Percentiles rank a stretch among this genome's conserved stretches.
Evolutionary conservation across 1,139 yeast species (phyloP).

Genomic region (Suhomyces choctaworum): DNA sequence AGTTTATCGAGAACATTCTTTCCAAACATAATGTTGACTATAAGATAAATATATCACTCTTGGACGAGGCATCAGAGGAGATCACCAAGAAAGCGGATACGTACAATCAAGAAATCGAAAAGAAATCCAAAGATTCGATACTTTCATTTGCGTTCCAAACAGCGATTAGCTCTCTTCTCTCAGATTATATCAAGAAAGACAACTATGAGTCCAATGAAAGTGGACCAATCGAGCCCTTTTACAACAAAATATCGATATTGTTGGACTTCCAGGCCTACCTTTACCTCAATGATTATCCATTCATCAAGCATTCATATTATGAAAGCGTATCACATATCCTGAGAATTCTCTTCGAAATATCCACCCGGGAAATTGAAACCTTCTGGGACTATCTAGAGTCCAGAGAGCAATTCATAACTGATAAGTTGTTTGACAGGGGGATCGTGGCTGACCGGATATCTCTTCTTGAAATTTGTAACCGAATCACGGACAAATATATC

Average conservation of each 20-base stretch:
- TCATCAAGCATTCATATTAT: slow-evolving; percentile 26
- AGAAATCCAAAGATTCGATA: slow-evolving; percentile 21
- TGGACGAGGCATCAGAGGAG: slow-evolving; percentile 11
- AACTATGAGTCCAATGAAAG: neutral
- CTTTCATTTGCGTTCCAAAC: slow-evolving; percentile 23
- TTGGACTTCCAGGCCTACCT: slow-evolving; percentile 29
- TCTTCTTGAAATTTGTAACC: slow-evolving; percentile 40
- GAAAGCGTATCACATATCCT: slow-evolving; percentile 23
- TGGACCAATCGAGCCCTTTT: slow-evolving; percentile 8
- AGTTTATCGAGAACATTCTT: slow-evolving; percentile 7
- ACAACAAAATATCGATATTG: slow-evolving; percentile 21
- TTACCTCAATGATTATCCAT: slow-evolving; percentile 14
- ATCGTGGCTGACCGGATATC: slow-evolving; percentile 40
- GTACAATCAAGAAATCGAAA: slow-evolving; percentile 22
- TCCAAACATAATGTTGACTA: slow-evolving; percentile 9
- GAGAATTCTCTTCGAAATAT: slow-evolving; percentile 23
- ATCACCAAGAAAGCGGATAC: slow-evolving; percentile 13
- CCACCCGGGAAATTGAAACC: slow-evolving; percentile 23
- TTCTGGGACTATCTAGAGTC: slow-evolving; percentile 45
- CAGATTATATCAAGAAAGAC: slow-evolving; percentile 7
- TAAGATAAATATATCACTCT: slow-evolving; percentile 5
- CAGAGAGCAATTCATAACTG: slow-evolving; percentile 24
- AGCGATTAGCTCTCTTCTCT: slow-evolving; percentile 12
- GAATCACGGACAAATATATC: slow-evolving; percentile 35
- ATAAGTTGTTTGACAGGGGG: slow-evolving; percentile 29